Percentiles rank a stretch among this genome's conserved stretches.
Conservation (phyloP, 2,329 filamentous ascomycete species). For the Ustilaginoidea virens region DNA sequence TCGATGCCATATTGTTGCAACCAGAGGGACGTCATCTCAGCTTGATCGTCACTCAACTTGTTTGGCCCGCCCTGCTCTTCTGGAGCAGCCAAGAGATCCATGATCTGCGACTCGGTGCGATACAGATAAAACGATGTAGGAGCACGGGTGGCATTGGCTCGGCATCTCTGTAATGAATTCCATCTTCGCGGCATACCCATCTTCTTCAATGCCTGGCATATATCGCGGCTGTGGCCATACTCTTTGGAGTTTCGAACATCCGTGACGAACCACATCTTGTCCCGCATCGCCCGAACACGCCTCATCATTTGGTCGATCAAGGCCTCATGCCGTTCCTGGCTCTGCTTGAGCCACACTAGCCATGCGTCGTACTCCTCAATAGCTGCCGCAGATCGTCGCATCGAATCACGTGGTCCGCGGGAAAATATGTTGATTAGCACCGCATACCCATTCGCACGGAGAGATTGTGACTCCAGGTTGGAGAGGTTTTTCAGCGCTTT, state of each 20-base stretch:
- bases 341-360: conserved; percentile 73
- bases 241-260: conserved; percentile 81
- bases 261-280: conserved; percentile 98
- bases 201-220: conserved; percentile 75
- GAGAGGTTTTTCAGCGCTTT: conserved; percentile 63
- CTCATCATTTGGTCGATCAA: conserved; percentile 62
- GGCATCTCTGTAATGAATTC: conserved; percentile 33
- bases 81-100: conserved; percentile 72
- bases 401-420: conserved; percentile 52
- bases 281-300: conserved; percentile 58
- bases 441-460: conserved; percentile 54
- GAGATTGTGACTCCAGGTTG: conserved; percentile 40
- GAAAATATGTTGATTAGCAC: conserved; percentile 61
- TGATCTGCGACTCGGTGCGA: conserved; percentile 68
- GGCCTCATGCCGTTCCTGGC: conserved; percentile 61
- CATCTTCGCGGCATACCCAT: conserved; percentile 59
- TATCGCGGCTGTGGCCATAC: conserved; percentile 75
- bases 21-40: conserved; percentile 73
- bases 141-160: conserved; percentile 30
- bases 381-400: conserved; percentile 52
- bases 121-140: conserved; percentile 51
- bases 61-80: conserved; percentile 80
- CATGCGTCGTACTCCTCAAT: conserved; percentile 69
- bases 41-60: conserved; percentile 91
- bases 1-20: conserved; percentile 68